Base-by-base conservation (phyloP, 2,329 filamentous ascomycete genomes). In the Pseudogymnoascus sp. region DNA sequence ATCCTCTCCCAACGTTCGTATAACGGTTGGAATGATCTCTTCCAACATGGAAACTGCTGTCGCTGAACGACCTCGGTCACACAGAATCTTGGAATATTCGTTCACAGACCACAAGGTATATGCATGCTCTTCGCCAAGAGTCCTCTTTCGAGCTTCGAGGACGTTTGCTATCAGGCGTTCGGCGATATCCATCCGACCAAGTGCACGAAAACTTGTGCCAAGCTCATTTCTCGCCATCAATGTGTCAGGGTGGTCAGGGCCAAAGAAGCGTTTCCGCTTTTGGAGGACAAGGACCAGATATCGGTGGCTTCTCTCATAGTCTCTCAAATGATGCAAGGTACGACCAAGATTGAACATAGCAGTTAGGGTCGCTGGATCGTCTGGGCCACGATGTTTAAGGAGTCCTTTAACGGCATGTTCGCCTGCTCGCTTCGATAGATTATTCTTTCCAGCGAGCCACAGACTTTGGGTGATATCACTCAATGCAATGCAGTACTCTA, bases 21-120 rank as follows among this genome's bases (percentile, higher is more conserved):
- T 33, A 41, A 66, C 63, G 14, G 63, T 62, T 59, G 67, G 63
- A 26, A 71, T 37, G n/a, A 71, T 68, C n/a, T 66, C 64, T 52
- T 67, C 37, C 6, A 39, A 8, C 5, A 39, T 39, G 6, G 14
- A 39, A 16, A 39, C 37, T 66, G 69, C 71, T 49, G 70, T 65
- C 43, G 60, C 33, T 29, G 67, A 63, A n/a, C 66, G 69, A 5
- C 70, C 68, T 31, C 67, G 66, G 14, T 69, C 70, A 60, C 67
- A 68, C 52, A 71, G 65, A 23, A 72, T 63, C 59, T 72, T 74
- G 12, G 71, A 69, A 10, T 74, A 64, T 60, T 74, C 69, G 23
- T 71, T 70, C 39, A 75, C 67, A 16, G 72, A 69, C 67, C 68
- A 72, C 26, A 74, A 63, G 4, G 72, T 73, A 59, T 72, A 73